Conservation (phyloP, 441 rosid genomes). For the Sinapis alba region DNA sequence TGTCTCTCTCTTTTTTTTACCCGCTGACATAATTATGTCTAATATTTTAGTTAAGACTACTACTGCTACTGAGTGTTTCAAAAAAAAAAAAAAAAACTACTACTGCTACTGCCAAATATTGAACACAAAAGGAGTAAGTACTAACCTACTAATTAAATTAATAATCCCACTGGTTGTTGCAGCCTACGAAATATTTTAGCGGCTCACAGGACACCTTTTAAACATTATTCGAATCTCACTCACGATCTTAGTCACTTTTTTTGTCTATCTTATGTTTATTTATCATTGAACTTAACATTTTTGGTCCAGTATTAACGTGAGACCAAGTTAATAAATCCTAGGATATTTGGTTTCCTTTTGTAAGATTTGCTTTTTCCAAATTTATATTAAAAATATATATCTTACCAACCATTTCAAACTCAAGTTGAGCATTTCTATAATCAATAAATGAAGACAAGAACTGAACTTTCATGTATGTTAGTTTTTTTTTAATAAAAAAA, state of each 20-base stretch:
- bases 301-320: conserved; percentile 26
- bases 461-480: conserved; percentile 2
- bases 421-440: conserved; percentile 16
- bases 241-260: conserved; percentile 29
- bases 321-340: conserved; percentile 12
- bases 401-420: conserved; percentile 23
- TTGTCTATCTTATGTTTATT: not conserved
- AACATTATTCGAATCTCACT: conserved; percentile 20
- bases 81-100: no score
- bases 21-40: conserved; percentile 20
- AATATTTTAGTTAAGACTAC: conserved; percentile 16
- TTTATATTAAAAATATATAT: not conserved
- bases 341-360: conserved; percentile 32
- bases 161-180: conserved; percentile 20
- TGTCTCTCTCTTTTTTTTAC: conserved; percentile 5
- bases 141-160: not conserved
- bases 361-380: conserved; percentile 6
- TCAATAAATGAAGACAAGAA: not conserved
- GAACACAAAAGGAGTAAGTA: not conserved
- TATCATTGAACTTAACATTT: conserved; percentile 16
- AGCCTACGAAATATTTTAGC: conserved; percentile 23
- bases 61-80: not conserved
- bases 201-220: conserved; percentile 10
- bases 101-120: conserved; percentile 2
- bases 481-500: not conserved